phyloP scores from a whole-genome alignment of 176 grass and related monocot genomes.

The Oryza rufipogon region DNA sequence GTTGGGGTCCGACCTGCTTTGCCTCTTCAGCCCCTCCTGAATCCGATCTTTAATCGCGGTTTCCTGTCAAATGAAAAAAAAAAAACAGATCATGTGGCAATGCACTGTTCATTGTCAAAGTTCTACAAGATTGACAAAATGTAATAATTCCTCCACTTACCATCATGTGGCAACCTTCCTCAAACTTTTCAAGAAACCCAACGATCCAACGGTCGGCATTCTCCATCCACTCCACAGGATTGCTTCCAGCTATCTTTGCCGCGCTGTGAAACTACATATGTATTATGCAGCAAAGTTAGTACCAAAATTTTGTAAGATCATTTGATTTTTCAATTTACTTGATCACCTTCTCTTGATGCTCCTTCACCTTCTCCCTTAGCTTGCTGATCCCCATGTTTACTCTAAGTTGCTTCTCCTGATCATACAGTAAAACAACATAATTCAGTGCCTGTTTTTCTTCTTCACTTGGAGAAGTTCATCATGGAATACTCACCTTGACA shows the following conservation, averaged over 20 bases:
- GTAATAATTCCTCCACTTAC: slow-evolving; percentile 38
- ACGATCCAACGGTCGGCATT: slow-evolving; percentile 89
- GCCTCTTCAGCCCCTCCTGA: slow-evolving; percentile 72
- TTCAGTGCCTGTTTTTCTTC: background rate
- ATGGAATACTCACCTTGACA: slow-evolving; percentile 56
- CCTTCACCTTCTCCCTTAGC: slow-evolving; percentile 80
- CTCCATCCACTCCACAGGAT: slow-evolving; percentile 90
- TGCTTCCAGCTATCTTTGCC: slow-evolving; percentile 58
- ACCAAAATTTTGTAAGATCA: slow-evolving; percentile 7
- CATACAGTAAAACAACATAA: background rate
- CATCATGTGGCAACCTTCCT: slow-evolving; percentile 95
- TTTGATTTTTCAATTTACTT: background rate
- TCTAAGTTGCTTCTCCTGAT: slow-evolving; percentile 87
- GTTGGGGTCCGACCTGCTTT: slow-evolving; percentile 40
- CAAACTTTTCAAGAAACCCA: slow-evolving; percentile 87
- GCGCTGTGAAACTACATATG: slow-evolving; percentile 38
- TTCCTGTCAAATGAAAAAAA: slow-evolving; percentile 52
- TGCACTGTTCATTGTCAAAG: background rate
- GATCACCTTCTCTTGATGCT: slow-evolving; percentile 81
- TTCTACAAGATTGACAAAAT: background rate
- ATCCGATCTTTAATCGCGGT: slow-evolving; percentile 67
- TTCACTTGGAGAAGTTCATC: background rate
- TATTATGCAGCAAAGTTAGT: background rate
- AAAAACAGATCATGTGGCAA: background rate
- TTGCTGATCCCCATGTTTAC: slow-evolving; percentile 91